phyloP scores from a whole-genome alignment of 2,329 filamentous ascomycete genomes.

The Fusarium globosum region DNA sequence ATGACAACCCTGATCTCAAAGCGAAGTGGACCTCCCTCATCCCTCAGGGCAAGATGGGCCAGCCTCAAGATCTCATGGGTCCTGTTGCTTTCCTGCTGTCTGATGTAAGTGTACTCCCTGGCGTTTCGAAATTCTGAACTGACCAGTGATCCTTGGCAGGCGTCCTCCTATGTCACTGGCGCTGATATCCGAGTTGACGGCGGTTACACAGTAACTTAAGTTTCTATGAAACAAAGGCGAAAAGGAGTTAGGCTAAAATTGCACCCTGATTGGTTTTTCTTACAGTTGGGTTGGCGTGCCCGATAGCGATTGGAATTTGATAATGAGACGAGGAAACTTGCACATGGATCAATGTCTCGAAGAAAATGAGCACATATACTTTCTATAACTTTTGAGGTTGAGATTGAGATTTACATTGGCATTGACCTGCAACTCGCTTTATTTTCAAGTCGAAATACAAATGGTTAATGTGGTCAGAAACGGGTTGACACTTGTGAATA shows the following conservation, averaged over 20 bases:
- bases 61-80: conserved; percentile 91
- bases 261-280: conserved; percentile 5
- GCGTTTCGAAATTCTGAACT: background rate
- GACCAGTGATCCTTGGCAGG: conserved; percentile 47
- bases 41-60: conserved; percentile 92
- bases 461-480: background rate
- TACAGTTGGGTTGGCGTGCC: conserved; percentile 18
- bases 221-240: background rate
- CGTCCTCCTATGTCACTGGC: conserved; percentile 76
- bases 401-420: too few relatives aligned
- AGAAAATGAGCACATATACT: background rate
- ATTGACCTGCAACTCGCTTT: background rate
- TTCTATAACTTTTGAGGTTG: background rate
- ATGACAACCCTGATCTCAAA: conserved; percentile 91
- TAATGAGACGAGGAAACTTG: conserved; percentile 18
- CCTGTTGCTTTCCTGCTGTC: conserved; percentile 88
- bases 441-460: background rate
- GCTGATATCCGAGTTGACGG: conserved; percentile 86
- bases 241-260: conserved; percentile 9
- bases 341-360: background rate
- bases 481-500: background rate
- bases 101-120: conserved; percentile 55
- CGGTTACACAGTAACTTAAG: conserved; percentile 84
- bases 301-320: conserved; percentile 29
- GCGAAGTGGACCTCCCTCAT: conserved; percentile 93